Percentiles rank a stretch among this genome's conserved stretches.
These are phyloP conservation scores for Hymenoscyphus albidus DNA, from an alignment of 2,329 filamentous ascomycete species.

Conservation along the genomic window DNA sequence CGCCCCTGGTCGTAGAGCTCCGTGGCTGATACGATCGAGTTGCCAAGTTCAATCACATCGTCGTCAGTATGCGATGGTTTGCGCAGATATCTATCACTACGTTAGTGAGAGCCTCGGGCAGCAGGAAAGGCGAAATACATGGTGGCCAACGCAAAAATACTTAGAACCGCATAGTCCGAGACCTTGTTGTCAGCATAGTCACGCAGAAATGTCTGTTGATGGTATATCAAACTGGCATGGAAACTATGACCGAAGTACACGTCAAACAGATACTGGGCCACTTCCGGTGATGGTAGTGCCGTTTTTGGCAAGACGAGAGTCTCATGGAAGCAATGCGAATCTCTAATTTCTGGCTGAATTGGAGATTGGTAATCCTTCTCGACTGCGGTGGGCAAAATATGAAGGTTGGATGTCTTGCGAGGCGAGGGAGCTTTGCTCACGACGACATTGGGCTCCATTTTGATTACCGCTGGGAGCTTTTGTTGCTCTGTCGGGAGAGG, in stretches of 20 bases:
- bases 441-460: neutral
- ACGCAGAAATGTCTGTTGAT: slow-evolving; percentile 18
- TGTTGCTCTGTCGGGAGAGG: neutral
- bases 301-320: neutral
- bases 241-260: slow-evolving; percentile 20
- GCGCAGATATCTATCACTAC: slow-evolving; percentile 11
- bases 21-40: slow-evolving; percentile 9
- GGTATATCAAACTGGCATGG: slow-evolving; percentile 16
- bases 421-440: neutral
- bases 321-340: neutral
- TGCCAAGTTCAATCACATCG: slow-evolving; percentile 7
- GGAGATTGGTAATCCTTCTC: neutral
- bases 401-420: neutral
- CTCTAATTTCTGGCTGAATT: neutral
- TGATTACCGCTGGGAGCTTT: neutral
- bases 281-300: slow-evolving; percentile 14
- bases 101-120: neutral
- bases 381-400: neutral
- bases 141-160: slow-evolving; percentile 21
- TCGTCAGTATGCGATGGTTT: slow-evolving; percentile 4
- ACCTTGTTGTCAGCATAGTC: slow-evolving; percentile 18
- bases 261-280: slow-evolving; percentile 18
- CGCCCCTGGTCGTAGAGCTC: slow-evolving; percentile 15
- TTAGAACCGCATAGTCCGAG: slow-evolving; percentile 18
- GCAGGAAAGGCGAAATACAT: slow-evolving; percentile 14